Conservation (phyloP, 2,329 filamentous ascomycete species). For the Dactylellina cionopaga region DNA sequence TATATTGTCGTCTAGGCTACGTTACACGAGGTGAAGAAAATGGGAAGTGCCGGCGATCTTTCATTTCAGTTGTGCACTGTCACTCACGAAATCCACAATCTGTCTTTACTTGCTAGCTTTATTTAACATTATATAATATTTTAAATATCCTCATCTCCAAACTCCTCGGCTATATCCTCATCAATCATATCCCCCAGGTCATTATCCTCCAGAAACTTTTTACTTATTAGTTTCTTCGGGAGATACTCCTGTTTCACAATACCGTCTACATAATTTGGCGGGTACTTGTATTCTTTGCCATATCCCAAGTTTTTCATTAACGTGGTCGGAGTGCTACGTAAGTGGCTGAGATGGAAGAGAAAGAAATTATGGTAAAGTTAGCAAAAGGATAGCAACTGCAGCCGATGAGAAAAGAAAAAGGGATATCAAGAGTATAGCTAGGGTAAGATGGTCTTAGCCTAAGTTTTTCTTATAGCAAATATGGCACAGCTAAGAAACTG, state of each 20-base stretch:
- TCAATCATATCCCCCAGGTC: conserved; percentile 85
- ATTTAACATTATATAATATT: neutral
- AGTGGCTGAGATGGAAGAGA: conserved; percentile 64
- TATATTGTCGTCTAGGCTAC: too few species aligned
- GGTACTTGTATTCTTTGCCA: conserved; percentile 94
- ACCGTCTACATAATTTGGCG: conserved; percentile 86
- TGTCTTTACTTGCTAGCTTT: too few species aligned
- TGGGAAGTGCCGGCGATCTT: too few species aligned
- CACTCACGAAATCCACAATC: too few species aligned
- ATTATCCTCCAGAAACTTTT: conserved; percentile 78
- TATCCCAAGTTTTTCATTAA: conserved; percentile 94
- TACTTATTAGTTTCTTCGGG: conserved; percentile 77
- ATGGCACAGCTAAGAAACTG: too few species aligned
- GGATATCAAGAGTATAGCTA: neutral
- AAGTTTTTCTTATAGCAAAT: too few species aligned
- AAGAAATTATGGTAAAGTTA: neutral
- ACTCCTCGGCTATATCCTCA: conserved; percentile 66
- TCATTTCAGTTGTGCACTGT: too few species aligned
- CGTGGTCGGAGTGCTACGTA: conserved; percentile 89
- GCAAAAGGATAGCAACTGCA: conserved; percentile 26
- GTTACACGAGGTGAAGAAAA: too few species aligned
- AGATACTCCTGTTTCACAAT: conserved; percentile 84
- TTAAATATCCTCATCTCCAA: conserved; percentile 4
- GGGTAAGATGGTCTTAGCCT: neutral
- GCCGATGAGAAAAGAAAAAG: conserved; percentile 4